Percentiles rank a stretch among this genome's conserved stretches.
Conservation (phyloP, 345 rosid species). For the Salix udensis region DNA sequence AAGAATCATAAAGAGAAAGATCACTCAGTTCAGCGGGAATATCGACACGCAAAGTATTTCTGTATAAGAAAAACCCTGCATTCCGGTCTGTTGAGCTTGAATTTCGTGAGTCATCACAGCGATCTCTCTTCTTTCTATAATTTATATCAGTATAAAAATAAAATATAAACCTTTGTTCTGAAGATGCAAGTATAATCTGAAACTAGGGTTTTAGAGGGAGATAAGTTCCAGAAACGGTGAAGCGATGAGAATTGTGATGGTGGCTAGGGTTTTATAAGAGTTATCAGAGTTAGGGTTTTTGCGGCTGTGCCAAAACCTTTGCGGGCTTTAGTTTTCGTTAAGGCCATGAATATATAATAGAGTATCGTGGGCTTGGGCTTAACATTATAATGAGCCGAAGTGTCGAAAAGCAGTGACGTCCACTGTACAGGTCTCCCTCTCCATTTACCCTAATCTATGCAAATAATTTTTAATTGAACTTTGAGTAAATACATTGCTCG, state of each 20-base stretch:
- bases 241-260: neutral
- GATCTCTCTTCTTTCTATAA: slow-evolving; percentile 15
- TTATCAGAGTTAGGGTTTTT: neutral
- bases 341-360: neutral
- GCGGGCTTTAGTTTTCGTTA: neutral
- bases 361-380: neutral
- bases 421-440: no score
- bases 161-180: neutral
- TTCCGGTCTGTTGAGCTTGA: slow-evolving; percentile 99
- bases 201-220: neutral
- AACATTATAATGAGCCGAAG: neutral
- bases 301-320: neutral
- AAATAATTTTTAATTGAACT: no score
- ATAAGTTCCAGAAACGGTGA: neutral
- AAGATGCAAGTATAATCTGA: neutral
- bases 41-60: slow-evolving; percentile 69
- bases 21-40: slow-evolving; percentile 80
- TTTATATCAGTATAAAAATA: neutral
- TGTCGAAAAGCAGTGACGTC: neutral
- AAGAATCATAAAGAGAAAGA: slow-evolving; percentile 16
- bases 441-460: no score
- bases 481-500: no score
- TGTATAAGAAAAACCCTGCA: slow-evolving; percentile 43
- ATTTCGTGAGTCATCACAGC: slow-evolving; percentile 70
- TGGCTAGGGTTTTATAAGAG: neutral